These are phyloP conservation scores for Fragosphaeria purpurea DNA, from an alignment of 2,329 filamentous ascomycete species.

Conservation along the genomic window DNA sequence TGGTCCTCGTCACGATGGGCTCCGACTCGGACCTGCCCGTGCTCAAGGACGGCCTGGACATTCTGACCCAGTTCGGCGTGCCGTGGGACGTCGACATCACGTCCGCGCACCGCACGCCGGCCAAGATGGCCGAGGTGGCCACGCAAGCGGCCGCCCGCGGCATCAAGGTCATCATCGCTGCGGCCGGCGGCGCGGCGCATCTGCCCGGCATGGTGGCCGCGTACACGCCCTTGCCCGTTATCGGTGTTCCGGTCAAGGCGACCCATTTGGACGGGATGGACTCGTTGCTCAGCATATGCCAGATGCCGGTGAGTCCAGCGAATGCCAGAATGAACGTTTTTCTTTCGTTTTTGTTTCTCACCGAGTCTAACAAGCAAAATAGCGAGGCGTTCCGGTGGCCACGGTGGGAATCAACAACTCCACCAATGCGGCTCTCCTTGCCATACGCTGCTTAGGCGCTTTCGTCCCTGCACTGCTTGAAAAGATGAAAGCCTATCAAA, in stretches of 20 bases:
- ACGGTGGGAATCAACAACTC: conserved; percentile 75
- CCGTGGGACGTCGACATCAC: conserved; percentile 67
- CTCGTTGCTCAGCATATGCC: conserved; percentile 61
- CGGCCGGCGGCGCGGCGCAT: conserved; percentile 64
- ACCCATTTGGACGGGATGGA: conserved; percentile 64
- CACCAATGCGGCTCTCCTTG: conserved; percentile 48
- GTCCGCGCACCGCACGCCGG: conserved; percentile 34
- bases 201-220: conserved; percentile 67
- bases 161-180: conserved; percentile 65
- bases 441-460: conserved; percentile 12
- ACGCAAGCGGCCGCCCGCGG: conserved; percentile 52
- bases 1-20: conserved; percentile 75
- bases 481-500: conserved; percentile 47
- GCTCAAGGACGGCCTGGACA: conserved; percentile 54
- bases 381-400: conserved; percentile 40
- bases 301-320: conserved; percentile 54
- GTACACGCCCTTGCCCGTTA: conserved; percentile 62
- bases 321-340: conserved; percentile 17
- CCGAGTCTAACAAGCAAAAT: conserved; percentile 23
- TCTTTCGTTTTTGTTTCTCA: conserved; percentile 9
- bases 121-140: conserved; percentile 50
- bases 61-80: conserved; percentile 60
- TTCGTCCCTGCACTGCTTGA: conserved; percentile 39
- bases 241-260: conserved; percentile 68
- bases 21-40: conserved; percentile 68